phyloP scores from a whole-genome alignment of 1,284 basidiomycete species.

The Filobasidium uniguttulatum region DNA sequence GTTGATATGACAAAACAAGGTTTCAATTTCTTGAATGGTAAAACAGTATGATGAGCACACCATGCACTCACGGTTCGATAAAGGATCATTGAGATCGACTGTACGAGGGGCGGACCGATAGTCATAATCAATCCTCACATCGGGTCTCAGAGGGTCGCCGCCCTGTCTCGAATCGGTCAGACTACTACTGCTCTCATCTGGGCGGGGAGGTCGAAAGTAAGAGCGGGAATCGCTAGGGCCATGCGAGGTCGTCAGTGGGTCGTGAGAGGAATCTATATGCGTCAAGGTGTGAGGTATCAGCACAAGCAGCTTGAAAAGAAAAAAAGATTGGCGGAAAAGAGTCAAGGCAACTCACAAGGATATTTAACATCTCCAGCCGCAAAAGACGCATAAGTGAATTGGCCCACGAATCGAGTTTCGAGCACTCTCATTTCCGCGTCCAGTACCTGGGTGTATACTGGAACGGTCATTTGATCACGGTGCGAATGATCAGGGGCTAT shows the following conservation, averaged over 20 bases:
- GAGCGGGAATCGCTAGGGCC: not conserved
- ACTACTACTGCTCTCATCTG: too few relatives aligned
- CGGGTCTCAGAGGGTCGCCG: too few relatives aligned
- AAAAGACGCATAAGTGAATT: slow-evolving; percentile 21
- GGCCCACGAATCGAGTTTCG: slow-evolving; percentile 23
- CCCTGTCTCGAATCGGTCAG: too few relatives aligned
- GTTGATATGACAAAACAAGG: too few relatives aligned
- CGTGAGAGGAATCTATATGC: slow-evolving; percentile 4
- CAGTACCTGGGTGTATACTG: slow-evolving; percentile 26
- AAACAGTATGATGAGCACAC: too few relatives aligned
- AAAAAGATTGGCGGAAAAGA: not conserved
- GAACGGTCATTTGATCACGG: slow-evolving; percentile 18
- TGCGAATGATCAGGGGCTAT: slow-evolving; percentile 4
- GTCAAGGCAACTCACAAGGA: not conserved
- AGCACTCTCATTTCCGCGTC: slow-evolving; percentile 20
- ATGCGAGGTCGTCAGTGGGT: not conserved
- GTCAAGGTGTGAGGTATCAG: not conserved
- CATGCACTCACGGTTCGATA: too few relatives aligned
- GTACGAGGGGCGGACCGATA: too few relatives aligned
- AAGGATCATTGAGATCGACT: too few relatives aligned
- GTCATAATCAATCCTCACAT: too few relatives aligned
- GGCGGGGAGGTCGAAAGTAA: too few relatives aligned
- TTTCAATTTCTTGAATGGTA: too few relatives aligned
- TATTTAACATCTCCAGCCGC: not conserved
- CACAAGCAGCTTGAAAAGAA: not conserved